A percentile compares a stretch with the other conserved stretches of the same genome.
These are phyloP conservation scores for Austroboletus rostrupii DNA, from an alignment of 1,284 basidiomycete genomes.

Conservation along the genomic window DNA sequence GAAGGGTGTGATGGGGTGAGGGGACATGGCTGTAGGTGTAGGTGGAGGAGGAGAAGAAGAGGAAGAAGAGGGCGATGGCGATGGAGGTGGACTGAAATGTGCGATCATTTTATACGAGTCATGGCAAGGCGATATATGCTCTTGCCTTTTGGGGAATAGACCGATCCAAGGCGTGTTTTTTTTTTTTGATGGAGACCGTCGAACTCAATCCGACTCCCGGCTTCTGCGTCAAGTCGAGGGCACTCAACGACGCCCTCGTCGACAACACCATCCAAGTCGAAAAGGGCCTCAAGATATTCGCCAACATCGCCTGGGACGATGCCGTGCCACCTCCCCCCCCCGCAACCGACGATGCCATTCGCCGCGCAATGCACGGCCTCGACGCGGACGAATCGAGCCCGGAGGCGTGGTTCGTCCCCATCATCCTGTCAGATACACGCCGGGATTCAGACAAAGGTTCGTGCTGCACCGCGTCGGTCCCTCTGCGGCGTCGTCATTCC, in stretches of 20 bases:
- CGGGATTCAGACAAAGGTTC: constrained; percentile 67
- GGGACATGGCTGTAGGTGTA: constrained; percentile 3
- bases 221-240: constrained; percentile 30
- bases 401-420: constrained; percentile 58
- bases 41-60: constrained; percentile 11
- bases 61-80: neutral
- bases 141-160: constrained; percentile 7
- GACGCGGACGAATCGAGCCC: constrained; percentile 36
- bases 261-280: constrained; percentile 30
- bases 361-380: constrained; percentile 50
- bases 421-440: constrained; percentile 65
- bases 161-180: constrained; percentile 1
- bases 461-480: constrained; percentile 2
- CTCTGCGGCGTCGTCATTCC: neutral
- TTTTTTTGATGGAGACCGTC: constrained; percentile 24
- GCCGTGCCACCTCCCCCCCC: constrained; percentile 64
- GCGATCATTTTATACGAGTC: constrained; percentile 22
- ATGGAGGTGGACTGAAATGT: constrained; percentile 6
- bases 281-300: constrained; percentile 58
- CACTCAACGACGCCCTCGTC: constrained; percentile 15
- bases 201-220: constrained; percentile 28
- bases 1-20: constrained; percentile 51
- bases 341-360: constrained; percentile 51
- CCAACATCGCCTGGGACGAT: constrained; percentile 67
- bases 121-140: neutral